Conservation (phyloP, 495 filamentous ascomycete genomes). For the Lineolata rhizophorae region DNA sequence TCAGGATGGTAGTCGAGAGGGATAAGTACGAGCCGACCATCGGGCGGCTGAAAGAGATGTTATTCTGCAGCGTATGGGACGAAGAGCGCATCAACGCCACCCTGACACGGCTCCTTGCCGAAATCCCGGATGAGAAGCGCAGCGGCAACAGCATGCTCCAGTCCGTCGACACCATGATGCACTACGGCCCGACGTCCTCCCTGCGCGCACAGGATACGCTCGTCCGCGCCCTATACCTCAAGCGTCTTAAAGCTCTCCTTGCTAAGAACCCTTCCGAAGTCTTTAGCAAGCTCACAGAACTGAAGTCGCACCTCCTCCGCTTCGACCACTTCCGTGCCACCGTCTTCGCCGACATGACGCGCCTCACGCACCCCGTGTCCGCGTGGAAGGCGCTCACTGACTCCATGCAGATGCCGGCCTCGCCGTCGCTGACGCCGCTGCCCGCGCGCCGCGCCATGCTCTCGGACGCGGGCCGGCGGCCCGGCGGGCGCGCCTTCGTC, state of each 20-base stretch:
- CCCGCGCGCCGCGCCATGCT: conserved; percentile 38
- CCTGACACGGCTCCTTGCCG: conserved; percentile 71
- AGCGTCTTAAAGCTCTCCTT: conserved; percentile 56
- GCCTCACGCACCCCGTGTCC: conserved; percentile 55
- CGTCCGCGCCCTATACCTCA: conserved; percentile 74
- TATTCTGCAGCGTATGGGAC: conserved; percentile 78
- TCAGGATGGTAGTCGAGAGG: conserved; percentile 67
- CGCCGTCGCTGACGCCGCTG: conserved; percentile 31
- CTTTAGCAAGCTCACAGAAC: conserved; percentile 48
- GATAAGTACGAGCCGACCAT: conserved; percentile 72
- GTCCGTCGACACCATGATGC: conserved; percentile 64
- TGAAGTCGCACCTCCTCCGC: conserved; percentile 50
- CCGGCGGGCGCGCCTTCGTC: conserved; percentile 53
- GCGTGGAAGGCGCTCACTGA: conserved; percentile 49
- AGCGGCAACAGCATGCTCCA: conserved; percentile 55
- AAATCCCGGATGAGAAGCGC: conserved; percentile 84
- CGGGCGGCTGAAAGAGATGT: conserved; percentile 65
- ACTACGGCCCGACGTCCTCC: conserved; percentile 50
- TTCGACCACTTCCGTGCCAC: conserved; percentile 68
- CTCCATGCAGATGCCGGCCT: conserved; percentile 13
- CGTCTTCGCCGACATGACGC: conserved; percentile 62
- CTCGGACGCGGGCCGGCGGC: conserved; percentile 43
- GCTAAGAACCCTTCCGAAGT: conserved; percentile 48
- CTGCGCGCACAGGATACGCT: conserved; percentile 59
- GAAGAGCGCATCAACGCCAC: conserved; percentile 50